phyloP scores from a whole-genome alignment of 352 stramenopile species.

The Plasmopara viticola region DNA sequence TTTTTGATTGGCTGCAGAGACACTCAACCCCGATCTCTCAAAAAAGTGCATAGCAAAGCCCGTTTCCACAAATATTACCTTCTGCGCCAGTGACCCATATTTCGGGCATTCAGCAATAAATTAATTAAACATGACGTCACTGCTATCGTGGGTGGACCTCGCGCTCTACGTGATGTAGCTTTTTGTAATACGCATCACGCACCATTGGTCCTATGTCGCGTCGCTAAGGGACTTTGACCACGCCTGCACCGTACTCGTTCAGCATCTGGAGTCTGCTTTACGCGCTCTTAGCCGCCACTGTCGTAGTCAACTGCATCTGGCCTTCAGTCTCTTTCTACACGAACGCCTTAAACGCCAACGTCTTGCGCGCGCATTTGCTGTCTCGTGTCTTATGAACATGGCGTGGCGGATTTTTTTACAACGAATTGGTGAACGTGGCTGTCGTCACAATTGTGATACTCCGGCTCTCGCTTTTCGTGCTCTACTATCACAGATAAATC shows the following conservation, averaged over 20 bases:
- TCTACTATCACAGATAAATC: constrained; percentile 48
- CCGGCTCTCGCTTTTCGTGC: constrained; percentile 47
- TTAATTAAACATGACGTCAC: constrained; percentile 14
- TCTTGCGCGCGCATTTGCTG: constrained; percentile 48
- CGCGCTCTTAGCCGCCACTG: constrained; percentile 47
- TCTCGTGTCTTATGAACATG: constrained; percentile 63
- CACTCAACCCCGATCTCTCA: no score
- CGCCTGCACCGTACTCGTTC: constrained; percentile 65
- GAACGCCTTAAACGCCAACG: constrained; percentile 31
- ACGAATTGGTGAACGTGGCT: constrained; percentile 55
- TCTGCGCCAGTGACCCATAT: no score
- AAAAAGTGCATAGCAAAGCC: no score
- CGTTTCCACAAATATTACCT: no score
- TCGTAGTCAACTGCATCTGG: constrained; percentile 63
- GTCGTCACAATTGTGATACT: constrained; percentile 45
- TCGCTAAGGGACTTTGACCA: constrained; percentile 69
- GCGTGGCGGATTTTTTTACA: constrained; percentile 54
- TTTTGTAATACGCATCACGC: constrained; percentile 43
- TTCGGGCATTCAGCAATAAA: no score
- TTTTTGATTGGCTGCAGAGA: no score
- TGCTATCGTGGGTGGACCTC: constrained; percentile 52
- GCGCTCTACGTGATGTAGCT: constrained; percentile 60
- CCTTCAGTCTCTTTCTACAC: constrained; percentile 53
- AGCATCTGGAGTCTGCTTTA: constrained; percentile 80
- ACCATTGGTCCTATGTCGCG: constrained; percentile 50